Evolutionary conservation across 176 grass and related monocot species (phyloP).

Genomic region (Tillandsia fasciculata): DNA sequence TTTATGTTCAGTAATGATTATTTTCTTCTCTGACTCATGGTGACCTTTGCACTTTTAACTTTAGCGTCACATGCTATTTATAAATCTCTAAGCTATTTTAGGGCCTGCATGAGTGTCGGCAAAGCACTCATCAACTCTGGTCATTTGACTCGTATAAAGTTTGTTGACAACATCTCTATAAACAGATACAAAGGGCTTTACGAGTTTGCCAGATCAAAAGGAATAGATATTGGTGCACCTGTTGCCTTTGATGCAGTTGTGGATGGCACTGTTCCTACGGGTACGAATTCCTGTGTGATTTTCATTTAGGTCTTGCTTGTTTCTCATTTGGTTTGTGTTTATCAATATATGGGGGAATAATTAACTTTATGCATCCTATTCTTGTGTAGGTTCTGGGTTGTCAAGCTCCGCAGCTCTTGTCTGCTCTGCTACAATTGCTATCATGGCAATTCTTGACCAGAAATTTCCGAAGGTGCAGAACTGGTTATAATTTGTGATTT

Average conservation of each 20-base stretch:
- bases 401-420: conserved; percentile 98
- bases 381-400: conserved; percentile 64
- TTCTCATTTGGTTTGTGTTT: neutral
- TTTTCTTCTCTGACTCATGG: no score
- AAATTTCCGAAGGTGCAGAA: conserved; percentile 71
- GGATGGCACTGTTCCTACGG: conserved; percentile 87
- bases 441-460: conserved; percentile 70
- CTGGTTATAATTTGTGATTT: neutral
- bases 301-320: conserved; percentile 13
- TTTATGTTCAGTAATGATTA: neutral
- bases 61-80: no score
- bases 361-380: neutral
- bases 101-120: neutral
- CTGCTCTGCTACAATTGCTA: conserved; percentile 93
- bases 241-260: conserved; percentile 73
- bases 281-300: conserved; percentile 18
- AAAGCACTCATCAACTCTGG: no score
- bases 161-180: neutral
- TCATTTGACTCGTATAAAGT: neutral
- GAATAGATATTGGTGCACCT: conserved; percentile 49
- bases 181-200: conserved; percentile 87
- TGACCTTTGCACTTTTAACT: no score
- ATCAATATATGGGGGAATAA: neutral
- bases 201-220: conserved; percentile 64
- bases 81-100: no score